Conservation (phyloP, 148 eudicot genomes). For the Rhododendron henanense region DNA sequence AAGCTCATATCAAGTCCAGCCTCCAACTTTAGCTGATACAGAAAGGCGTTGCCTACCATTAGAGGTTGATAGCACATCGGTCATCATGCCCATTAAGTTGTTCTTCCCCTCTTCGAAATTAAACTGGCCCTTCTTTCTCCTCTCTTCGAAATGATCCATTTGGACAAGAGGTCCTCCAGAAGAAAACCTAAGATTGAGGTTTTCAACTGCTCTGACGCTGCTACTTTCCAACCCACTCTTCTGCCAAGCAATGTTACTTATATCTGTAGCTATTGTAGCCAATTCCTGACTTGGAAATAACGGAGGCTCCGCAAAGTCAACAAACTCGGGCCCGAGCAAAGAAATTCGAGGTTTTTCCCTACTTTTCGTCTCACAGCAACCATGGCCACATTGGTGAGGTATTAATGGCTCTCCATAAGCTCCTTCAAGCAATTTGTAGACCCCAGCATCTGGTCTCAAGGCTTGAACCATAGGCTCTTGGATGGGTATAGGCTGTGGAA, state of each 20-base stretch:
- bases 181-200: constrained; percentile 9
- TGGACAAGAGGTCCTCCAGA: constrained; percentile 16
- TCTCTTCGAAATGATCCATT: constrained; percentile 16
- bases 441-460: constrained; percentile 31
- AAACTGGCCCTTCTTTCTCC: constrained; percentile 13
- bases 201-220: constrained; percentile 22
- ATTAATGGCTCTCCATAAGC: constrained; percentile 37
- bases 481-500: constrained; percentile 16
- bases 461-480: constrained; percentile 21
- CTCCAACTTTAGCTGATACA: constrained; percentile 18
- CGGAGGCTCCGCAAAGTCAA: constrained; percentile 43
- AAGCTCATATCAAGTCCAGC: constrained; percentile 3
- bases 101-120: constrained; percentile 25
- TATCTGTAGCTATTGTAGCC: constrained; percentile 55
- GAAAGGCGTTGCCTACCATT: constrained; percentile 14
- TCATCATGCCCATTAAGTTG: constrained; percentile 16
- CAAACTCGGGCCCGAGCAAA: constrained; percentile 61
- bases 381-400: constrained; percentile 60
- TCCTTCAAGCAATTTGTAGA: constrained; percentile 42
- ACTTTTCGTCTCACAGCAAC: constrained; percentile 34
- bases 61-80: constrained; percentile 14
- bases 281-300: constrained; percentile 46
- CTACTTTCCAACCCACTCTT: constrained; percentile 49
- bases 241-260: constrained; percentile 60
- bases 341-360: constrained; percentile 18